Conservation (phyloP, 345 rosid genomes). For the Acer yangbiense region DNA sequence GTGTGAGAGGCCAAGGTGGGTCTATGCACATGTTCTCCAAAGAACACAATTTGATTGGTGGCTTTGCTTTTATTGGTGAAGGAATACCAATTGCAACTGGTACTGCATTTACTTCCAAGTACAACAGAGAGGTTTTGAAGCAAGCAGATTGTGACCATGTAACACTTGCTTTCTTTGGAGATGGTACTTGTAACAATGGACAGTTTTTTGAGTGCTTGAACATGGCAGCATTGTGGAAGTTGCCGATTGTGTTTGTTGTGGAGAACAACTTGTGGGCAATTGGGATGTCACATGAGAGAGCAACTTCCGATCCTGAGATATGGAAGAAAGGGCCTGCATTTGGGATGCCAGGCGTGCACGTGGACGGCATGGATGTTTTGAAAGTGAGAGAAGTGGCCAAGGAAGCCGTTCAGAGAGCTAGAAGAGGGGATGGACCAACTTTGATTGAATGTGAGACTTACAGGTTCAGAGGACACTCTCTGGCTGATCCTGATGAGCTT, state of each 20-base stretch:
- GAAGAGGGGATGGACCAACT: constrained; percentile 66
- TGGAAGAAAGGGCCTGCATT: constrained; percentile 67
- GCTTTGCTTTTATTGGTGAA: constrained; percentile 65
- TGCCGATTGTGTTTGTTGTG: constrained; percentile 64
- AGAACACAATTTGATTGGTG: constrained; percentile 59
- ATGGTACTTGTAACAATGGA: constrained; percentile 62
- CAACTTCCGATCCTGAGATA: constrained; percentile 65
- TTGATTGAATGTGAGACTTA: constrained; percentile 68
- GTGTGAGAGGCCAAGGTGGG: constrained; percentile 64
- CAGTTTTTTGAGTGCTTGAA: constrained; percentile 71
- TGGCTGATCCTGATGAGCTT: constrained; percentile 75
- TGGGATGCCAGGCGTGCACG: constrained; percentile 67
- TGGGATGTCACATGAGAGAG: constrained; percentile 65
- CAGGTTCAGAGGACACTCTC: constrained; percentile 67
- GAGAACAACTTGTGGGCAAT: constrained; percentile 74
- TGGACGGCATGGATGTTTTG: constrained; percentile 68
- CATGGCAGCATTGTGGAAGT: constrained; percentile 66
- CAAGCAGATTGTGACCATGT: constrained; percentile 48
- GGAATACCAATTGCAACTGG: constrained; percentile 67
- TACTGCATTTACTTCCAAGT: constrained; percentile 57
- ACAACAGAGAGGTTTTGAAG: constrained; percentile 50
- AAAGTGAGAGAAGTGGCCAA: constrained; percentile 61
- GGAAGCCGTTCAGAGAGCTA: constrained; percentile 55
- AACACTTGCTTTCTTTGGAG: constrained; percentile 57
- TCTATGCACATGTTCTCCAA: constrained; percentile 70